Base-by-base conservation (phyloP, 495 filamentous ascomycete genomes). In the Podospora anserina region DNA sequence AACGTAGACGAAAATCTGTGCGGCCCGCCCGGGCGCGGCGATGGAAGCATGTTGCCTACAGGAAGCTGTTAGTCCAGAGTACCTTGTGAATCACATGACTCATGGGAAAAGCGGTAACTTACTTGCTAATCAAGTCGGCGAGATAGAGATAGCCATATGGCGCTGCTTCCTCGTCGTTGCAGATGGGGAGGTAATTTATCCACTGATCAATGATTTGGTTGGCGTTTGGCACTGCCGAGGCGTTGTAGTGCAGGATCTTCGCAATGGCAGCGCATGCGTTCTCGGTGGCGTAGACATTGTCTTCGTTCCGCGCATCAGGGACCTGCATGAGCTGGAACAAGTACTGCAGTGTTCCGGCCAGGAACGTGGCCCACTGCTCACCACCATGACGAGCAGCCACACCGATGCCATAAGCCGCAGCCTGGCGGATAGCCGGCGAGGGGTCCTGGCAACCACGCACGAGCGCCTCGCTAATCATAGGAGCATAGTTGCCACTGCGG, bases 231-330 rank as follows among this genome's bases (percentile, higher is more conserved):
- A 99, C 87, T 78, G 90, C 91, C 68, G 83, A 83, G 2, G 85
- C 75, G 79, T 97, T 97, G 83, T 87, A 96, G 72, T 95, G 93
- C 69, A 99, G 80, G 59, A 98, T 91, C 86, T 98, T 98, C 30
- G 96, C 95, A 76, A 99, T 96, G 75, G 91, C 92, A 39, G 96
- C 94, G 69, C 93, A 96, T 5, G 96, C 95, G 77, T 99, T 99
- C 80, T 99, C 96, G 9, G 74, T 98, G 0, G 96, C 96, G 80
- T 94, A 99, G 1, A 97, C 91, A 74, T 97, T 92, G 74, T 99
- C 96, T 66, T 98, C 96, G 26, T 87, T 87, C 67, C 95, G 87
- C 4, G 94, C 91, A 71, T 93, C 87, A 0, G 89, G 88, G 64
- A 92, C 84, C 74, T 90, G 89, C 39, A 91, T 92, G 7, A 90